Base-by-base conservation (phyloP, 2,329 filamentous ascomycete genomes). In the Beauveria pseudobassiana region DNA sequence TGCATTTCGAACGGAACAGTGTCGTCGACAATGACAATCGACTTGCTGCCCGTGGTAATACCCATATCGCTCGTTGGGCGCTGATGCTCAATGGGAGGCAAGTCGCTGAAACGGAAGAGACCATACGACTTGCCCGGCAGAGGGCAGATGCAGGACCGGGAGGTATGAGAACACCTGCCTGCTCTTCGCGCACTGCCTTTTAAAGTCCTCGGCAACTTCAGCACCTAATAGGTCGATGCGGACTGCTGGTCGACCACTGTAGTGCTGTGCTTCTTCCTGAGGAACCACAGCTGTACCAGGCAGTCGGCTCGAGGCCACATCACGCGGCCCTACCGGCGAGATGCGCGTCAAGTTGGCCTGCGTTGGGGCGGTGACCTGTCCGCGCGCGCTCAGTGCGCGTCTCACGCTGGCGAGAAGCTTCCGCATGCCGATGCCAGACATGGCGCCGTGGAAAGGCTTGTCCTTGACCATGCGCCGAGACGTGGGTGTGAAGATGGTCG, bases 331-430 rank as follows among this genome's bases (percentile, higher is more conserved):
- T 43, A 81, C 75, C 2, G 80, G 77, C 3, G 77, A 75, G 40
- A 84, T 66, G 59, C 78, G 78, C 63, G 80, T 74, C 61, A 80
- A 78, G 59, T 74, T 79, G 12, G 76, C 76, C n/a, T 80, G 77
- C 0, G 76, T 76, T 0, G 78, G 74, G 16, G 78, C 76, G 14
- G 76, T 64, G 5, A 72, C 74, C 63, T 78, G 80, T 1, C 76
- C 78, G 59, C 75, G 76, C 16, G 81, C 90, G 71, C 91, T 91
- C 54, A 97, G 74, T 6, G 88, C 93, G 65, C 91, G 86, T 20
- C 92, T 88, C 43, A 98, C 90, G 64, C 90, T 93, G 7, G 92
- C 90, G 56, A 99, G 82, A 0, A 98, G 82, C 67, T 87, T 95
- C 73, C 88, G 93, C 81, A 97, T 90, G 3, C 90, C 91, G 38